These are phyloP conservation scores for Fusarium succisae DNA, from an alignment of 2,329 filamentous ascomycete genomes.

Conservation along the genomic window DNA sequence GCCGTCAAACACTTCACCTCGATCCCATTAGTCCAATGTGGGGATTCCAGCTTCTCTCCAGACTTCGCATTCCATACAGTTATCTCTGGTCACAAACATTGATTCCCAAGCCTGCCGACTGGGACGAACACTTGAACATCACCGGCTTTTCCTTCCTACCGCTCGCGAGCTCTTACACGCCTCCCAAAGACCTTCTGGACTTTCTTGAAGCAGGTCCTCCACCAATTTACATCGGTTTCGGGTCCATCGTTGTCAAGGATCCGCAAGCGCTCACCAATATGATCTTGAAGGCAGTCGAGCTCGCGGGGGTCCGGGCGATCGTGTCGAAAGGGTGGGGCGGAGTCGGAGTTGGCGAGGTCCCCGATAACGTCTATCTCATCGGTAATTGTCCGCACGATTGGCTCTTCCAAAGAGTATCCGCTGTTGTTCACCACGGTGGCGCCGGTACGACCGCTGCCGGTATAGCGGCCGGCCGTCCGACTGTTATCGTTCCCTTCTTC, in stretches of 20 bases:
- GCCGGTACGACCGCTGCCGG: constrained; percentile 73
- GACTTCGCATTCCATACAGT: constrained; percentile 71
- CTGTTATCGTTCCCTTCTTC: constrained; percentile 74
- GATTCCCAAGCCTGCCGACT: constrained; percentile 72
- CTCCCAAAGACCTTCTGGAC: constrained; percentile 60
- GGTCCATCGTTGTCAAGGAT: constrained; percentile 72
- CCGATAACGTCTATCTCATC: constrained; percentile 66
- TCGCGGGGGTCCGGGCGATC: constrained; percentile 66
- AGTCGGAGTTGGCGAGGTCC: constrained; percentile 58
- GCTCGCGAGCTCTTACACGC: constrained; percentile 61
- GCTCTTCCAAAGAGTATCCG: constrained; percentile 68
- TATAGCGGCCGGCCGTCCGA: constrained; percentile 66
- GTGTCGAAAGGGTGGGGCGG: constrained; percentile 73
- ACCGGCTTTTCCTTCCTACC: constrained; percentile 71
- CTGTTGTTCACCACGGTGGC: constrained; percentile 71
- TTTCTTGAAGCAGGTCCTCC: constrained; percentile 67
- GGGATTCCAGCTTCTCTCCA: constrained; percentile 70
- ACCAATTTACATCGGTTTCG: constrained; percentile 74
- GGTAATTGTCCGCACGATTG: constrained; percentile 75
- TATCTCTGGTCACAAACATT: constrained; percentile 76
- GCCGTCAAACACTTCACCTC: constrained; percentile 67
- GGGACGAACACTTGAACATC: constrained; percentile 67
- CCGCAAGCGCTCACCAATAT: constrained; percentile 65
- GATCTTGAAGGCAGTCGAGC: constrained; percentile 67
- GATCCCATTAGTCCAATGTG: constrained; percentile 73